These are phyloP conservation scores for Triadica sebifera DNA, from an alignment of 345 rosid genomes.

Conservation along the genomic window DNA sequence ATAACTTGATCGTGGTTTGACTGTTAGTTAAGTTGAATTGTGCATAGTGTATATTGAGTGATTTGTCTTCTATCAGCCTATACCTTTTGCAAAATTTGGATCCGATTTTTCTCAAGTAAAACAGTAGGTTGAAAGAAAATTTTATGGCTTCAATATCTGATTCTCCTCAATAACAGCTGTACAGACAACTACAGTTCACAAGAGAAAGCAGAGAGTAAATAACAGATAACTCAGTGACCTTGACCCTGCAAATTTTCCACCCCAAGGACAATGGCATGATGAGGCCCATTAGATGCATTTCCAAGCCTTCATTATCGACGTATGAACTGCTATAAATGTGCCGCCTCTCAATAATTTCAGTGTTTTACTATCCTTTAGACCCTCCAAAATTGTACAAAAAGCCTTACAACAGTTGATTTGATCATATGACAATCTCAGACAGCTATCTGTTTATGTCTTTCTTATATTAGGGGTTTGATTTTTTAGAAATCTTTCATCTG, in stretches of 20 bases:
- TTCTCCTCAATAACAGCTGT: neutral
- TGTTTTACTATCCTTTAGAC: constrained; percentile 21
- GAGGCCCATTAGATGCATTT: constrained; percentile 23
- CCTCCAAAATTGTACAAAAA: constrained; percentile 20
- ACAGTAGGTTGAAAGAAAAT: no score
- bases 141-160: constrained; percentile 8
- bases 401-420: neutral
- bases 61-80: neutral
- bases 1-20: neutral
- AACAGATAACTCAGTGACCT: constrained; percentile 16
- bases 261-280: constrained; percentile 26
- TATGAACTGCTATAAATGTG: constrained; percentile 10
- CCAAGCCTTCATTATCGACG: neutral
- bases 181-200: no score
- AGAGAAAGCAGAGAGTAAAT: no score
- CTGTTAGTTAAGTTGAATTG: neutral
- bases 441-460: no score
- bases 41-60: neutral
- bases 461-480: no score
- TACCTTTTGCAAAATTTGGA: neutral
- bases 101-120: neutral
- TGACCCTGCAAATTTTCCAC: constrained; percentile 15
- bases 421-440: neutral
- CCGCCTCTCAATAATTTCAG: constrained; percentile 29
- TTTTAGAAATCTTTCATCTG: neutral